Base-by-base conservation (phyloP, 164 flowering plant genomes). In the Magnolia sinica region DNA sequence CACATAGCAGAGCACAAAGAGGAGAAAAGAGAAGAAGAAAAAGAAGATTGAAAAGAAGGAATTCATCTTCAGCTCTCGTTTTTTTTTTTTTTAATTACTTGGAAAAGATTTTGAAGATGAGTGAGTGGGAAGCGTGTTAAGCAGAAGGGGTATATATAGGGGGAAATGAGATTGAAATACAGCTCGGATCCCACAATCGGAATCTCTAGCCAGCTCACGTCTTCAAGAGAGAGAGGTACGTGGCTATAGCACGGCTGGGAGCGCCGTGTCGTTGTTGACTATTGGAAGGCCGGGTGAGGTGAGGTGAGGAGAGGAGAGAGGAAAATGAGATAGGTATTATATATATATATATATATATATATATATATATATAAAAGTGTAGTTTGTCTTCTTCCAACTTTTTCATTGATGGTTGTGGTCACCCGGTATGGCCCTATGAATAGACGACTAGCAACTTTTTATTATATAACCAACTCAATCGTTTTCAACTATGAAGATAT, bases 121-220 rank as follows among this genome's bases (percentile, higher is more conserved):
- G 59, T 9, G 59, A 55, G 61, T 55, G 61, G 18, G 61, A 55
- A 55, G 61, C 13, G 61, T 67, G 72, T 66, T 80, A 82, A 81
- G 77, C 84, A 87, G 82, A 87, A 31, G 50, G 80, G 80, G 61
- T 55, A 37, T 55, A 16, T 10, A 55, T 10, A 16, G 61, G 18
- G 24, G 55, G 72, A 52, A 49, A 27, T 27, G 29, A 72, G 14
- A 50, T 63, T 71, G 78, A 76, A 64, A 68, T 82, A 81, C 87
- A 87, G 90, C 87, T 86, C 70, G 80, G 83, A 74, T 77, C 81
- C 84, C 86, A 86, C 87, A 83, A 82, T 88, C 85, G 86, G 89
- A 87, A 81, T 84, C 88, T 80, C 81, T 82, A 61, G 74, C 84
- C 92, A 89, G 91, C 91, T 88, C 87, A 87, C 81, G 79, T 61